Base-by-base conservation (phyloP, 2,329 filamentous ascomycete genomes). In the Aureobasidium sp. region DNA sequence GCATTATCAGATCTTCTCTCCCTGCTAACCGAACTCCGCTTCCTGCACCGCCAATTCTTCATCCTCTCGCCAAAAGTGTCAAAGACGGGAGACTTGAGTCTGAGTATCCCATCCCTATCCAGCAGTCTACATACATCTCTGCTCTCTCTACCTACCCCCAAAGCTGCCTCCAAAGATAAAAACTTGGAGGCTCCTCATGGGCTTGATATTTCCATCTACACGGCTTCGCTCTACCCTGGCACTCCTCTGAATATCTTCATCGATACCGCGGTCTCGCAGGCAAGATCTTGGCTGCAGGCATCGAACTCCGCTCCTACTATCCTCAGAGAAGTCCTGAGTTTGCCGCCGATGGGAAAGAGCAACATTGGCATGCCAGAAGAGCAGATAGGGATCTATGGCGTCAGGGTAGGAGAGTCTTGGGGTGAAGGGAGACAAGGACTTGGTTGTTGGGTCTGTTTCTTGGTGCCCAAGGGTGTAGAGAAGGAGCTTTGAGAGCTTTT, bases 11-110 rank as follows among this genome's bases (percentile, higher is more conserved):
- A 62, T 17, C 51, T 62, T 2, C 51, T 62, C 7, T 62, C 51
- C 17, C 25, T 62, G 4, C 39, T 62, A 1, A 56, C 61, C 9
- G 61, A 56, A 42, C 7, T 56, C 20, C 49, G 52, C 31, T 55
- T 62, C 31, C 44, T 62, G 9, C 51, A 62, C 44, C 49, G 61
- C 5, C 49, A 62, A 52, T 57, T 62, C 61, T 55, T 62, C 17
- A 34, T 62, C n/a, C 41, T 62, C 4, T 41, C 47, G 12, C 49
- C 48, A 9, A 44, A 22, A n/a, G 4, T 8, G 2, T 57, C 39
- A n/a, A 57, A 48, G 22, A 29, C 29, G 14, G 27, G 42, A 5
- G 41, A 45, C 2, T 7, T 20, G 14, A 14, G 3, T 8, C 1
- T 57, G n/a, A 27, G 15, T 8, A 57, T 57, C 1, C 53, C 53